Evolutionary conservation across 1,284 basidiomycete genomes (phyloP).

Genomic region (Leccinum griseonigrum): DNA sequence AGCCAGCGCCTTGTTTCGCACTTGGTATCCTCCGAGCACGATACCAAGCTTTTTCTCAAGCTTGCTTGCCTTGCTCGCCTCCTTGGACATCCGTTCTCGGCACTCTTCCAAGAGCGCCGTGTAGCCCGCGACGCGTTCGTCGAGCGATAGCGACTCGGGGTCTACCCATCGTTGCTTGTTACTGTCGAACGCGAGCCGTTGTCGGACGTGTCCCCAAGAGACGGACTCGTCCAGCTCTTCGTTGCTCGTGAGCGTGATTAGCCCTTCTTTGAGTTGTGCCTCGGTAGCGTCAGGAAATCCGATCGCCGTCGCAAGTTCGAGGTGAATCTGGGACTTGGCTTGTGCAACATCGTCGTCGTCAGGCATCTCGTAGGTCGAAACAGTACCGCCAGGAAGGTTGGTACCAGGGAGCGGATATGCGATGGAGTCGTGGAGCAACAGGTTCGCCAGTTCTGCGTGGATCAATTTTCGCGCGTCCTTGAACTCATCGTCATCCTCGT

Average conservation of each 20-base stretch:
- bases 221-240: slow-evolving; percentile 55
- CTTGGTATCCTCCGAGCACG: slow-evolving; percentile 88
- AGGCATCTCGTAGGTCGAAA: slow-evolving; percentile 74
- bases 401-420: slow-evolving; percentile 89
- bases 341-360: slow-evolving; percentile 73
- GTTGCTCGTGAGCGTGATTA: slow-evolving; percentile 59
- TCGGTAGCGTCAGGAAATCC: slow-evolving; percentile 85
- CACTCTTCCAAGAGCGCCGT: slow-evolving; percentile 57
- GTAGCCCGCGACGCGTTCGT: slow-evolving; percentile 68
- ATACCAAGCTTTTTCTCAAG: slow-evolving; percentile 90
- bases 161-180: slow-evolving; percentile 67
- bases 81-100: slow-evolving; percentile 77
- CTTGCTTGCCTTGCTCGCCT: slow-evolving; percentile 81
- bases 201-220: slow-evolving; percentile 70
- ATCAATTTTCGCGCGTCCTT: slow-evolving; percentile 64
- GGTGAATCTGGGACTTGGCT: slow-evolving; percentile 74
- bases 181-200: slow-evolving; percentile 63
- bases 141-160: slow-evolving; percentile 50
- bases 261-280: slow-evolving; percentile 73
- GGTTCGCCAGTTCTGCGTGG: slow-evolving; percentile 74
- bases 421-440: slow-evolving; percentile 89
- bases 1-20: slow-evolving; percentile 68
- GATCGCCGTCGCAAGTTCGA: slow-evolving; percentile 76
- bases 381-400: slow-evolving; percentile 70
- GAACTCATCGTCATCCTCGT: slow-evolving; percentile 47